Evolutionary conservation across 2,329 filamentous ascomycete genomes (phyloP), one percentile per base, ranked within the genome.

Genomic region (Talaromyces marneffei): DNA sequence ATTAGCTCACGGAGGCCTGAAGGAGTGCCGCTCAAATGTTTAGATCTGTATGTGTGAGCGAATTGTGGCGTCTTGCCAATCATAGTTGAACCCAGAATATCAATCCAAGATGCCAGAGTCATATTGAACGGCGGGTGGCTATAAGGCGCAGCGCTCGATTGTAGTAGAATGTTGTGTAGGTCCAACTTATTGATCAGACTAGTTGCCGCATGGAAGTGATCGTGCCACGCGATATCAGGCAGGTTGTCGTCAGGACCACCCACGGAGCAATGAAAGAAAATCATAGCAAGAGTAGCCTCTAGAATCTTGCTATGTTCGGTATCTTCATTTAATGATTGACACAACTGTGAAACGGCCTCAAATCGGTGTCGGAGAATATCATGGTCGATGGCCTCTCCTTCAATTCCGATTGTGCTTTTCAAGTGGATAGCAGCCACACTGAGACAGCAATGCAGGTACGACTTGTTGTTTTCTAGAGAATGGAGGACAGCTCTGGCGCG

Each of bases 1-100:
- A 97, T 97, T 57, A 97, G 84, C 79, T 96, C 92, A 58, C 89
- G 87, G 39, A 99, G 83, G 10, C 94, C 94, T 9, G 90, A 89
- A 2, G 79, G 78, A 5, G 82, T 77, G 25, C 80, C 78, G 54
- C 75, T 79, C 57, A 96, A 84, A 74, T 96, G 91, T 82, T 97
- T 96, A 74, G 94, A 88, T 55, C 94, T 88, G 78, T 97, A 99
- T n/a, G 89, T 91, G 78, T 97, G 90, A 4, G 94, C 92, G 71
- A 97, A 97, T 8, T 85, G 85, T 7, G 94, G 94, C 9, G 91
- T 89, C 61, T 86, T 85, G 35, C 92, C 92, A 65, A 90, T 84
- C 87, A 99, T 96, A 9, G 92, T 96, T 1, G 92, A 88, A 65
- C 94, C 94, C 35, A 97, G 85, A 67, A 99, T 97, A 76, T 99